Evolutionary conservation across 441 rosid genomes (phyloP), one percentile per base, ranked within the genome.

Genomic region (Eutrema salsugineum): DNA sequence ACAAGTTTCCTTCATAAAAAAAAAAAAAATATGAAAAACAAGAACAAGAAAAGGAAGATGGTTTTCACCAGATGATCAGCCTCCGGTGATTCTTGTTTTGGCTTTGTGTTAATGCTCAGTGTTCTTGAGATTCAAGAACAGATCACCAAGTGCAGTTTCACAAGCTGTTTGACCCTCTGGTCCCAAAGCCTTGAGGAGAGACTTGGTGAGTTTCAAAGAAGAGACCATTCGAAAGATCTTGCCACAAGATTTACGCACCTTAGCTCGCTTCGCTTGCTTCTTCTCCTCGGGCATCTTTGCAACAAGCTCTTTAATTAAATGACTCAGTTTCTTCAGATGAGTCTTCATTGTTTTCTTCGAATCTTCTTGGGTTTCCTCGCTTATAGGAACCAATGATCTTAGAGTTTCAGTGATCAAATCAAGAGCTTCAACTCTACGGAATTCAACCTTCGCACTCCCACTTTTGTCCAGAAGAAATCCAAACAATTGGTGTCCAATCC

Each of bases 401-500:
- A 93, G 65, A 50, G 88, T 85, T 73, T 91, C 98, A 40, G 81
- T 71, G 58, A 93, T 86, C 75, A 89, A 38, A 66, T 88, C 97
- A 60, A 93, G 95, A 44, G 94, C 84, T 72, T 93, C 96, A 30
- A 89, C 85, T 61, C 85, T 84, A 20, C 98, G 91, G 60, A 82
- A 95, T 40, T 87, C 97, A 12, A 85, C 83, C 71, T 83, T 91
- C n/a, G 93, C 79, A 63, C 49, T 49, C 60, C 77, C 81, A 53
- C 91, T 86, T 42, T 86, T 89, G 67, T 89, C 96, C 67, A 93
- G 19, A 72, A 95, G 69, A 72, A 85, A 87, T 22, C 85, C 83
- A 11, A 91, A 84, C 39, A 89, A 85, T 55, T 76, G 81, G 39
- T 78, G 83, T 35, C 87, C 91, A 44, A 93, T 84, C 94, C 95